These are phyloP conservation scores for Globisporangium recalcitrans DNA, from an alignment of 352 stramenopile genomes.

Conservation along the genomic window DNA sequence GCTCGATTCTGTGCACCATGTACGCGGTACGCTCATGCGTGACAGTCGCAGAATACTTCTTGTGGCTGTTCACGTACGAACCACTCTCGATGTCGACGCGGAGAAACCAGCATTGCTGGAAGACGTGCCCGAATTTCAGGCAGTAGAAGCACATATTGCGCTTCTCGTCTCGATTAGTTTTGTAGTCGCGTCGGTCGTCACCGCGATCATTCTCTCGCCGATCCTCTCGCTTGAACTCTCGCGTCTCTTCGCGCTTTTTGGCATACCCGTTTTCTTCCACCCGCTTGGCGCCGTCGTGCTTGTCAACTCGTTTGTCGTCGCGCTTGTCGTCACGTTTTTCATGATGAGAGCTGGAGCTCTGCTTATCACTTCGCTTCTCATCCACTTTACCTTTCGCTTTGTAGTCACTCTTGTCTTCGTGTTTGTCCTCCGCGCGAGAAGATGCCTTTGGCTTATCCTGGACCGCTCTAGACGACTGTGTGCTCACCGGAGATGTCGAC, in stretches of 20 bases:
- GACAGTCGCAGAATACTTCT: conserved; percentile 33
- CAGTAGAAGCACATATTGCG: conserved; percentile 37
- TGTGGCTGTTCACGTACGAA: conserved; percentile 22
- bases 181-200: conserved; percentile 6
- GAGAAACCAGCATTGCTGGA: conserved; percentile 38
- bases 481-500: not conserved
- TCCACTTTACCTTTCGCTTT: not conserved
- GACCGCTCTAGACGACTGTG: not conserved
- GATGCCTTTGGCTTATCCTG: conserved; percentile 1
- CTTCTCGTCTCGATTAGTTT: conserved; percentile 13
- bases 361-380: conserved; percentile 4
- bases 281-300: conserved; percentile 5
- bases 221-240: conserved; percentile 17
- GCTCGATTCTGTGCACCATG: conserved; percentile 36
- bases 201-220: conserved; percentile 5
- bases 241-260: conserved; percentile 3
- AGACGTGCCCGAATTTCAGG: conserved; percentile 33
- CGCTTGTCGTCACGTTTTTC: not conserved
- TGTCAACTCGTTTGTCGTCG: conserved; percentile 7
- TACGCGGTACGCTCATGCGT: conserved; percentile 26
- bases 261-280: conserved; percentile 16
- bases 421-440: not conserved
- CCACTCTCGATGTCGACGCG: conserved; percentile 35
- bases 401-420: not conserved
- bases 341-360: not conserved